Evolutionary conservation across 257 asterid species (phyloP), one percentile per base, ranked within the genome.

Genomic region (Fraxinus pennsylvanica): DNA sequence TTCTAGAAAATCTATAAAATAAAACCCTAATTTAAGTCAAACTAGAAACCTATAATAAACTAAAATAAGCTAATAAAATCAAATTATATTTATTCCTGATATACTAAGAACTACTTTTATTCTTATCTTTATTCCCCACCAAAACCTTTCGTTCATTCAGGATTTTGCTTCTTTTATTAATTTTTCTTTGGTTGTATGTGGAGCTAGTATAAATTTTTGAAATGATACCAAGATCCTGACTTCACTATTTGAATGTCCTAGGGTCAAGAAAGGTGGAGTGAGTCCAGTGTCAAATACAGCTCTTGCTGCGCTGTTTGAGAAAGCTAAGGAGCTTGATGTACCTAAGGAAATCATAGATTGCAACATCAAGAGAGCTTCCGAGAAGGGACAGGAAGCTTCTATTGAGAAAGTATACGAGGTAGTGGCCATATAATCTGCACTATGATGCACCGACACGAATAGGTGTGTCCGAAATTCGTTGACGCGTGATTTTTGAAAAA

Each of bases 401-500:
- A 88, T 87, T 8, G 99, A 94, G 84, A 92, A 94, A 86, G 83
- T 89, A 82, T 94, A 94, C 22, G 97, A 92, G 97, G 97, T 94
- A 73, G 33, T 74, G 15, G 52, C 71, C 59, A 75, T 76, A 63
- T 9, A 10, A 63, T 25, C 35, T 59, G 5, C 12, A 22, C 25
- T 15, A 54, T 5, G 9, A 19, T 21, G 21, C 21, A 19, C 8
- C 27, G 2, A 19, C 8, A 15, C 27, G 65, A 3, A 6, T 1
- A 54, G 0, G 61, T 50, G 15, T 41, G 50, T 41, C 15, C 15
- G 4, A 41, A 10, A 41, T 41, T 1, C 15, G 0, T 41, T 3
- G 15, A 9, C 4, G 0, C 0, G 15, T 41, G 4, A 9, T 41
- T 41, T 41, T 41, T 39, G 0, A 39, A 8, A 39, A 39, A 39